These are phyloP conservation scores for Posidonia oceanica DNA, from an alignment of 116 monocot species.

Conservation along the genomic window DNA sequence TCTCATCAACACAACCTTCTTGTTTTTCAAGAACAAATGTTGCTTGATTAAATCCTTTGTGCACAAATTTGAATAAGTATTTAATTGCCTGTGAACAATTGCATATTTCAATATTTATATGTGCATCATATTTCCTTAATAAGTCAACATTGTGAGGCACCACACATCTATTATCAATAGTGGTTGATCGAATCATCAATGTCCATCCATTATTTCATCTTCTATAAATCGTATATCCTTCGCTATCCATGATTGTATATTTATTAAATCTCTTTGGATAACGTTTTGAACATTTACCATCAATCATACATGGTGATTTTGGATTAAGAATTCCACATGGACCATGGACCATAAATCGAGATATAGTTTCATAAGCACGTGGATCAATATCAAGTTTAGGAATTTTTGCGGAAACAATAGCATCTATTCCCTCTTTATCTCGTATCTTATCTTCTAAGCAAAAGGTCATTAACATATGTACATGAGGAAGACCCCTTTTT, in stretches of 20 bases:
- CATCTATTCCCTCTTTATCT: neutral
- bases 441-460: neutral
- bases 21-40: neutral
- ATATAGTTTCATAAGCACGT: neutral
- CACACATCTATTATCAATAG: neutral
- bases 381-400: neutral
- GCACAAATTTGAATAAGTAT: neutral
- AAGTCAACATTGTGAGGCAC: neutral
- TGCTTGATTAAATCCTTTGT: neutral
- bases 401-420: neutral
- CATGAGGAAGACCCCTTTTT: conserved; percentile 4
- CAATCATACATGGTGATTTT: too few species aligned
- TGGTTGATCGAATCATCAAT: neutral
- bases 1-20: neutral
- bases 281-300: neutral
- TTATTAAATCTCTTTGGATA: neutral
- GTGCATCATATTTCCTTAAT: neutral
- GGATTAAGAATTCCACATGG: neutral
- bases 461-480: neutral
- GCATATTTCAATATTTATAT: conserved; percentile 1
- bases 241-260: neutral
- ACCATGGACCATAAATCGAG: neutral
- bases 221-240: neutral
- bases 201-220: neutral
- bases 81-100: neutral